Evolutionary conservation across 768 basidiomycete genomes (phyloP), one percentile per base, ranked within the genome.

Genomic region (Mycena belliarum): DNA sequence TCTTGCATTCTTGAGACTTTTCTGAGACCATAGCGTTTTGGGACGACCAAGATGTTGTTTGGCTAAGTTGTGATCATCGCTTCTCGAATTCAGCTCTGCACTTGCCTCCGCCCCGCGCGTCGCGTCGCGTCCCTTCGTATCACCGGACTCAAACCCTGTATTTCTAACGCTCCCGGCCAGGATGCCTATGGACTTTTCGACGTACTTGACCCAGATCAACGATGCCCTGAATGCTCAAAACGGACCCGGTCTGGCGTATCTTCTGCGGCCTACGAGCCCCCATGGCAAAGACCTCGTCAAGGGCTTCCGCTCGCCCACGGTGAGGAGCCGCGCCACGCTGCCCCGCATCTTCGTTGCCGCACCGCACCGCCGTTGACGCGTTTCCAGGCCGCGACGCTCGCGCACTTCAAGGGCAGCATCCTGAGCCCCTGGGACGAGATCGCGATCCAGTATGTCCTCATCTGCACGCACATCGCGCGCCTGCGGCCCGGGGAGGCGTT

Each of bases 361-460:
- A 35, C 7, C 42, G 28, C 41, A 23, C 40, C 37, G 14, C 37
- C 23, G 20, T 42, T 52, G 28, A 54, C 18, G 52, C 44, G 41
- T 59, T 59, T 32, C 16, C 38, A 67, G 63, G 52, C 49, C 46
- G 66, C 67, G 23, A 72, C 72, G 16, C 68, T 83, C 51, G 72
- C 70, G 38, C 66, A 64, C 33, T 89, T 87, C 65, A 79, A 85
- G 65, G 88, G 84, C 11, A 80, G 79, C 52, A 82, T 93, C 67
- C 79, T 82, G 53, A 74, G 71, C 45, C 93, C 93, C 7, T 95
- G 92, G 91, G 91, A 92, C 60, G 92, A 93, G 50, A 88, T 95
- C 64, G 85, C 89, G 9, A 83, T 93, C 47, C 87, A 90, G 68
- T 93, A 93, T 69, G 84, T 93, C 18, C 73, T 93, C 64, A 85